Evolutionary conservation across 2,329 filamentous ascomycete species (phyloP).

Genomic region (Clathrospora elynae): DNA sequence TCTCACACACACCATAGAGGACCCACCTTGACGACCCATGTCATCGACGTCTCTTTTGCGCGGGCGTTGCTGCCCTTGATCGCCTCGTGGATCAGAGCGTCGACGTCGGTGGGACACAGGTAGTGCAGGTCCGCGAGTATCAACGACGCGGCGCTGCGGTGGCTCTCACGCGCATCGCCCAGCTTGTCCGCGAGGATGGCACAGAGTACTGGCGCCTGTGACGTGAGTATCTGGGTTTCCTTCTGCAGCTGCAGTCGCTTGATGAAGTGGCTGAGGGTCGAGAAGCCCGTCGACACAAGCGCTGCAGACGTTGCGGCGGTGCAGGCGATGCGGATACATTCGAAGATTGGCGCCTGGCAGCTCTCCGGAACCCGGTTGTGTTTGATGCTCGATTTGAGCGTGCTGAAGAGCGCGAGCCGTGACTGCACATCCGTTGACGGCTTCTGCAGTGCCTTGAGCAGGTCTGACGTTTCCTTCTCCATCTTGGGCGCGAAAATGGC

Average conservation of each 20-base stretch:
- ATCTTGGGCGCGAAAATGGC: constrained; percentile 46
- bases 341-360: constrained; percentile 75
- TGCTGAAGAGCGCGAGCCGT: constrained; percentile 61
- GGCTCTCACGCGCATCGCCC: constrained; percentile 85
- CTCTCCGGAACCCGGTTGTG: constrained; percentile 85
- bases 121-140: constrained; percentile 78
- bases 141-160: constrained; percentile 74
- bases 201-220: constrained; percentile 71
- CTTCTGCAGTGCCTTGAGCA: constrained; percentile 60
- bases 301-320: constrained; percentile 72
- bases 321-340: constrained; percentile 77
- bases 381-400: constrained; percentile 86
- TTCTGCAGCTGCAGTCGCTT: constrained; percentile 87
- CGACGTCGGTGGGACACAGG: constrained; percentile 72
- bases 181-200: constrained; percentile 81
- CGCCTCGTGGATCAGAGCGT: constrained; percentile 76
- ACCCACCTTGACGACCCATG: constrained; percentile 77
- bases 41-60: constrained; percentile 82
- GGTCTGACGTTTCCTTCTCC: constrained; percentile 62
- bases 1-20: constrained; percentile 6
- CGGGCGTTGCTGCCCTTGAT: constrained; percentile 80
- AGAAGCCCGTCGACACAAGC: constrained; percentile 82
- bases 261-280: constrained; percentile 82
- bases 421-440: constrained; percentile 64
- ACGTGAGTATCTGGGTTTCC: constrained; percentile 70